phyloP scores from a whole-genome alignment of 1,284 basidiomycete genomes.

The Hymenochaete sp. region DNA sequence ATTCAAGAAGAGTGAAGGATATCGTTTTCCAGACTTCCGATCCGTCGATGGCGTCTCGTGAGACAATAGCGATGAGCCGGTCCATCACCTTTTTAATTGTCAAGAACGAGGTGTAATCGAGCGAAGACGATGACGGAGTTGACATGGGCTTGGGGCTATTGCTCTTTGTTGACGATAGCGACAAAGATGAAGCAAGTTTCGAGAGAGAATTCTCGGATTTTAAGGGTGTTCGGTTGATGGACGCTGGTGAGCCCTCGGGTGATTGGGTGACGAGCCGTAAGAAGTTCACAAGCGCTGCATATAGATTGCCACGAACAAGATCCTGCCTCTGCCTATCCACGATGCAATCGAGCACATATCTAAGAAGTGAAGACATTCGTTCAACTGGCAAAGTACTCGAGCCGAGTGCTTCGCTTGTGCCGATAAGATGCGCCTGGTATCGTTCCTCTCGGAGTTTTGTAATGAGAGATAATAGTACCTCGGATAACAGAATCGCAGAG shows the following conservation, averaged over 20 bases:
- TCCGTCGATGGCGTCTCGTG: slow-evolving; percentile 89
- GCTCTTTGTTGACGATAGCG: slow-evolving; percentile 16
- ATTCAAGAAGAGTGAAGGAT: slow-evolving; percentile 80
- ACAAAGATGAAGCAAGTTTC: slow-evolving; percentile 9
- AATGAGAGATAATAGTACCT: slow-evolving; percentile 72
- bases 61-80: slow-evolving; percentile 67
- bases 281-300: slow-evolving; percentile 84
- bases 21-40: slow-evolving; percentile 96
- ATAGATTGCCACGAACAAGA: slow-evolving; percentile 93
- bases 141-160: too few species aligned
- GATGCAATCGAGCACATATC: slow-evolving; percentile 69
- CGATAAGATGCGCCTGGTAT: slow-evolving; percentile 56
- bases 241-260: not conserved
- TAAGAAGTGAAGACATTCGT: slow-evolving; percentile 69
- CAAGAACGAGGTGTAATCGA: slow-evolving; percentile 56
- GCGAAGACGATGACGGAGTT: slow-evolving; percentile 30
- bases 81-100: slow-evolving; percentile 64
- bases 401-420: slow-evolving; percentile 51
- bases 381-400: slow-evolving; percentile 71
- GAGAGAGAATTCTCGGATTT: slow-evolving; percentile 3
- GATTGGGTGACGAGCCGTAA: slow-evolving; percentile 54
- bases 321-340: slow-evolving; percentile 75
- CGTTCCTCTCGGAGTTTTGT: slow-evolving; percentile 79
- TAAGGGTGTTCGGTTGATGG: not conserved
- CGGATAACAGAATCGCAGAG: slow-evolving; percentile 74